Conservation (phyloP, 2,329 filamentous ascomycete genomes). For the Cytospora leucostoma region DNA sequence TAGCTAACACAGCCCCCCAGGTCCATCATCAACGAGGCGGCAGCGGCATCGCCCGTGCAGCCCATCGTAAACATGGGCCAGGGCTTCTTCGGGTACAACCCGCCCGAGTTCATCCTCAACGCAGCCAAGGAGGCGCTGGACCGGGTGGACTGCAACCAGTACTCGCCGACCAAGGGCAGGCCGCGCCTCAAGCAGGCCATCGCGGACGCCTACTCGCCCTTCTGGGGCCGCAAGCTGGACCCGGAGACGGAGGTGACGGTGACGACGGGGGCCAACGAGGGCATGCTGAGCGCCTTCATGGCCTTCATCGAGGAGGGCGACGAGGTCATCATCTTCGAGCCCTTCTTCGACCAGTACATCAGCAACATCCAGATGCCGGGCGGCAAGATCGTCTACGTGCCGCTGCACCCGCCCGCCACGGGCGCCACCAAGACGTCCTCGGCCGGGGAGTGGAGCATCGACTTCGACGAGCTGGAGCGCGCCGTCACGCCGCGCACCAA, state of each 20-base stretch:
- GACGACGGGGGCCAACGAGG: slow-evolving; percentile 87
- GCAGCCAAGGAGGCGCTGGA: slow-evolving; percentile 90
- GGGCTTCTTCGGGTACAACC: slow-evolving; percentile 90
- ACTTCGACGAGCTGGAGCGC: slow-evolving; percentile 78
- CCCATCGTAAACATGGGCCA: slow-evolving; percentile 58
- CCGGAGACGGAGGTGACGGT: slow-evolving; percentile 93
- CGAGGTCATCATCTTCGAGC: slow-evolving; percentile 97
- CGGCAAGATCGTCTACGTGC: slow-evolving; percentile 91
- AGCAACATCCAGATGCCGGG: slow-evolving; percentile 99
- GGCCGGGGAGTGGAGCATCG: slow-evolving; percentile 83
- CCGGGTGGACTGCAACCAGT: slow-evolving; percentile 96
- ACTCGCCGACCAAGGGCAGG: slow-evolving; percentile 91
- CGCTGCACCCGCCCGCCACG: slow-evolving; percentile 83
- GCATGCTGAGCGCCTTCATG: slow-evolving; percentile 98
- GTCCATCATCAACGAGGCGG: slow-evolving; percentile 56
- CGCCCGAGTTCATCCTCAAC: slow-evolving; percentile 84
- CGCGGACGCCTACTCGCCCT: slow-evolving; percentile 86
- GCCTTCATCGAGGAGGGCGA: slow-evolving; percentile 92
- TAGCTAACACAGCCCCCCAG: slow-evolving; percentile 32
- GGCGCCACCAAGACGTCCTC: slow-evolving; percentile 80
- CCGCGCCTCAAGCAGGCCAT: slow-evolving; percentile 91
- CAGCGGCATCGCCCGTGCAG: slow-evolving; percentile 50
- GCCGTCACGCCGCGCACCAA: slow-evolving; percentile 85
- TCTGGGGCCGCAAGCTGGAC: slow-evolving; percentile 79
- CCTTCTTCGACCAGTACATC: slow-evolving; percentile 99